These are phyloP conservation scores for Exophiala bonariae DNA, from an alignment of 2,329 filamentous ascomycete species.

Conservation along the genomic window DNA sequence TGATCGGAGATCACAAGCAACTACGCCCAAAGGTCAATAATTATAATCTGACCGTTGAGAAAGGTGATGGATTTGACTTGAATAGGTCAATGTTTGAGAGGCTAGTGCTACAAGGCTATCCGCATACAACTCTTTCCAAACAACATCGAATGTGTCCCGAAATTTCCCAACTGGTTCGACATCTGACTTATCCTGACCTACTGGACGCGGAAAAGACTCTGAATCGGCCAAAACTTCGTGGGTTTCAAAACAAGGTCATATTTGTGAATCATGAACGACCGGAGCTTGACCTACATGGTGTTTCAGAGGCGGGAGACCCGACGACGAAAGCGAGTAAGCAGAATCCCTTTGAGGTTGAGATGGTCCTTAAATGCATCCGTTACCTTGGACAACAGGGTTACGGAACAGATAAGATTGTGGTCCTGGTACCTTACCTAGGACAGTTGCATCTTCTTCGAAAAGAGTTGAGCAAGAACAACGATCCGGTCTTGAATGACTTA, in stretches of 20 bases:
- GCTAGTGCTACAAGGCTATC: conserved; percentile 57
- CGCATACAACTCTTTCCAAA: conserved; percentile 54
- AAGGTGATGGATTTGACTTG: conserved; percentile 65
- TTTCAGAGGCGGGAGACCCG: conserved; percentile 54
- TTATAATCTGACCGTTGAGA: conserved; percentile 61
- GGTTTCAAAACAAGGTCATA: conserved; percentile 60
- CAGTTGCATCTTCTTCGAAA: conserved; percentile 62
- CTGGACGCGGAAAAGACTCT: conserved; percentile 55
- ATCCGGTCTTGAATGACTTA: conserved; percentile 67
- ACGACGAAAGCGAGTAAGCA: conserved; percentile 55
- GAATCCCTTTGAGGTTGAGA: conserved; percentile 65
- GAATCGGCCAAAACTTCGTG: conserved; percentile 50
- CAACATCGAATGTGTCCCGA: conserved; percentile 72
- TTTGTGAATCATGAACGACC: conserved; percentile 65
- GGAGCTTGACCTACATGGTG: conserved; percentile 48
- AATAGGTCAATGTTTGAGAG: conserved; percentile 70
- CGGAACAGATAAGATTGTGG: conserved; percentile 61
- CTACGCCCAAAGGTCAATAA: conserved; percentile 67
- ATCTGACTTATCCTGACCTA: conserved; percentile 63
- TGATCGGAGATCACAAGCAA: conserved; percentile 75
- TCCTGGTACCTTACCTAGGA: conserved; percentile 72
- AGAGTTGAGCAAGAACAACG: conserved; percentile 56
- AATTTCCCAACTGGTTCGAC: conserved; percentile 60
- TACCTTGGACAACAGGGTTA: conserved; percentile 74
- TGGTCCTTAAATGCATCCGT: conserved; percentile 64